Conservation (phyloP, 176 grass and related monocot genomes). For the Musa schizocarpa region DNA sequence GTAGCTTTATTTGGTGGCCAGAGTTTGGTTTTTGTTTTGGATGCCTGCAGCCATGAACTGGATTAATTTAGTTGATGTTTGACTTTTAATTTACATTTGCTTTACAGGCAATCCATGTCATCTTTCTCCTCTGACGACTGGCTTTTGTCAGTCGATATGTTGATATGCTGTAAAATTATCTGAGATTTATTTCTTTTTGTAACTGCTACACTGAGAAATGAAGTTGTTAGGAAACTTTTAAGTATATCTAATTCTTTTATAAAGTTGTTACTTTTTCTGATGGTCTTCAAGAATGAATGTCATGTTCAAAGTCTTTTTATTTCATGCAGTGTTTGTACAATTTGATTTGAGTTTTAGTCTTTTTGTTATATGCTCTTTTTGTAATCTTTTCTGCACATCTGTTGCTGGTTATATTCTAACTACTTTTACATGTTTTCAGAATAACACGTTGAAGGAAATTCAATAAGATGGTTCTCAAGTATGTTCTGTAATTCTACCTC, state of each 20-base stretch:
- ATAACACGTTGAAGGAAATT: not conserved
- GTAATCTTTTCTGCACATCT: not conserved
- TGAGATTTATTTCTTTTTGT: not conserved
- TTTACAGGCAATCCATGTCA: not conserved
- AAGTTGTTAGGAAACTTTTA: not conserved
- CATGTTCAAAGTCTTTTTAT: not conserved
- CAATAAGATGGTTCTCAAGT: slow-evolving; percentile 1
- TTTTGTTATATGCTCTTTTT: not conserved
- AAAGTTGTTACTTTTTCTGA: not conserved
- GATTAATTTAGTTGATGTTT: not conserved
- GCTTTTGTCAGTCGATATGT: not conserved
- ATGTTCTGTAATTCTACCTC: not conserved
- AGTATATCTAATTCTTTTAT: not conserved
- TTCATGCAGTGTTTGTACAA: not conserved
- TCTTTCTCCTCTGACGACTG: not conserved
- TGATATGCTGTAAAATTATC: not conserved
- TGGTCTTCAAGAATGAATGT: not conserved
- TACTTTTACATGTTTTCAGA: not conserved
- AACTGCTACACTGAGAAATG: too few relatives aligned
- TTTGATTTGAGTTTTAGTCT: not conserved
- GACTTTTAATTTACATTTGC: not conserved
- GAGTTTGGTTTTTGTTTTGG: not conserved
- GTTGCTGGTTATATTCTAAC: not conserved
- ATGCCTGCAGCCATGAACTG: not conserved
- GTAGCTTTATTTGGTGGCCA: too few relatives aligned